Evolutionary conservation across 1,139 yeast species (phyloP).

Genomic region (Nadsonia starkeyi-henricii): DNA sequence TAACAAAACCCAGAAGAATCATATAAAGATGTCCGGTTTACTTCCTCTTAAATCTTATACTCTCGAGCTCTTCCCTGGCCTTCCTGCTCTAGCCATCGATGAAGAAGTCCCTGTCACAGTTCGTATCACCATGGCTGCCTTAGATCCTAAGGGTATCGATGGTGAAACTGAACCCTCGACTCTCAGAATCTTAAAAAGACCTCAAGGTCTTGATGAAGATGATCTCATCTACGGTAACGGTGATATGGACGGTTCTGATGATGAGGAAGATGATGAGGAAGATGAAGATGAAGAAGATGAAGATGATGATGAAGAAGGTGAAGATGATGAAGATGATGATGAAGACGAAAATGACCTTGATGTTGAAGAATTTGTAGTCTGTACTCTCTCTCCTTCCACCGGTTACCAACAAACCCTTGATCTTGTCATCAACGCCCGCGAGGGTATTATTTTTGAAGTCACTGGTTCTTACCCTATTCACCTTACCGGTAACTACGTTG

Average conservation of each 20-base stretch:
- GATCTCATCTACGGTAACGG: slow-evolving; percentile 33
- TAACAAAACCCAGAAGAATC: no score
- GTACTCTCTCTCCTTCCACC: slow-evolving; percentile 77
- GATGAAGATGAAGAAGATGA: slow-evolving; percentile 24
- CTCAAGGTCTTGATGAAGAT: slow-evolving; percentile 38
- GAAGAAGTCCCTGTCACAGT: slow-evolving; percentile 80
- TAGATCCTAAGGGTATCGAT: slow-evolving; percentile 77
- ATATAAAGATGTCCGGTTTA: slow-evolving; percentile 20
- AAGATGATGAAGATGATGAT: slow-evolving; percentile 35
- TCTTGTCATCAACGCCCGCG: slow-evolving; percentile 81
- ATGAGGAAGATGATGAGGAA: slow-evolving; percentile 36
- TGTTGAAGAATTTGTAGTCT: slow-evolving; percentile 65
- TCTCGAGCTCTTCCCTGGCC: slow-evolving; percentile 72
- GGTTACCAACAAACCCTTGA: slow-evolving; percentile 80
- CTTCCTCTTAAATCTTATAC: slow-evolving; percentile 78
- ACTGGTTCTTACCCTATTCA: slow-evolving; percentile 92
- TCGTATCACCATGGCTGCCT: slow-evolving; percentile 87
- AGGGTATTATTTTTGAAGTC: slow-evolving; percentile 85
- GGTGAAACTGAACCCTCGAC: slow-evolving; percentile 68
- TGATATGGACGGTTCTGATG: slow-evolving; percentile 41
- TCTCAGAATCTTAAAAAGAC: slow-evolving; percentile 71
- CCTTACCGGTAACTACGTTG: slow-evolving; percentile 87
- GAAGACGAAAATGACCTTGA: slow-evolving; percentile 48
- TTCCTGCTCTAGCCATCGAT: slow-evolving; percentile 75
- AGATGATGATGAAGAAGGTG: slow-evolving; percentile 20